Base-by-base conservation (phyloP, 306 rosid species). In the Phaseolus lunatus region DNA sequence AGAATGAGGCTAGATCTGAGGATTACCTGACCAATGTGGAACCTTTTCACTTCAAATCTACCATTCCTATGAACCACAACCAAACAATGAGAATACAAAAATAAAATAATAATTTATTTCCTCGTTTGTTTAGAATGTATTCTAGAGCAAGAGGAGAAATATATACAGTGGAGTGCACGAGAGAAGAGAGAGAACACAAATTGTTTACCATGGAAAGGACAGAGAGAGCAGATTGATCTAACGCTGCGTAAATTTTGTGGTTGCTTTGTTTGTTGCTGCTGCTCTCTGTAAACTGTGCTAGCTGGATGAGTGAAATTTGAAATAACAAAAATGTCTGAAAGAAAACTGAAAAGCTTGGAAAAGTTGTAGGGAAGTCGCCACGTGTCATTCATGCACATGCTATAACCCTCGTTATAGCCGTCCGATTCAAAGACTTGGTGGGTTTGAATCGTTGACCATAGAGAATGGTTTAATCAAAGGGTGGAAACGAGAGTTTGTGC, bases 1-100 rank as follows among this genome's bases (percentile, higher is more conserved):
- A 26, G 62, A 56, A 39, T 37, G 50, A 67, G 12, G 72, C 83
- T 88, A 92, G 97, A 92, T 92, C 97, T 90, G 85, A 67, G 72
- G 75, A 73, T 72, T 82, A 88, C 91, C 86, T 59, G 57, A 79
- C 65, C 82, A 92, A 84, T 84, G 90, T 49, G 59, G 71, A 83
- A 78, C 82, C 79, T 72, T 76, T 22, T 81, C 18, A 82, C 71
- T 76, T 61, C 88, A 81, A 90, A 88, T 83, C 89, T 87, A 90
- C 83, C 85, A 84, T 85, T 80, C 93, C 95, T 90, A 85, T 24
- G 63, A 70, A 63, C 66, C 78, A 75, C 47, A 87, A 44, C 14
- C 70, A 64, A 83, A 81, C 69, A 37, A 83, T 69, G 71, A 86
- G 82, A 61, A 69, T 73, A 63, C 26, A 80, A 66, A 24, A 56